Percentiles rank a stretch among this genome's conserved stretches.
Evolutionary conservation across 345 rosid genomes (phyloP).

Genomic region (Eucalyptus curtisii): DNA sequence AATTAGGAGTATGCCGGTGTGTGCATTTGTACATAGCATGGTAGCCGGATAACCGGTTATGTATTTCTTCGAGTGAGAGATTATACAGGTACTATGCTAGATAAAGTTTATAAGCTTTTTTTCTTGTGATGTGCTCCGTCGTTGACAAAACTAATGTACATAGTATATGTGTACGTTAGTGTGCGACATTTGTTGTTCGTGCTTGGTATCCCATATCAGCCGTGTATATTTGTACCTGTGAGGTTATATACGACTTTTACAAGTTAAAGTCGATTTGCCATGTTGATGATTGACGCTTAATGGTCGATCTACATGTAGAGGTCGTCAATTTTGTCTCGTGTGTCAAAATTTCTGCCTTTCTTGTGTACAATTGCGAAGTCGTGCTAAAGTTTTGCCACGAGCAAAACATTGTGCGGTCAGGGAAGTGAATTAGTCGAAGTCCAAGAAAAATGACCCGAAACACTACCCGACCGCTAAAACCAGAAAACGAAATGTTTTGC

Average conservation of each 20-base stretch:
- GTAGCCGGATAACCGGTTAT: not conserved
- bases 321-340: not conserved
- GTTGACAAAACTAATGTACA: too few relatives aligned
- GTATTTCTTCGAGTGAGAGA: not conserved
- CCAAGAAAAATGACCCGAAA: not conserved
- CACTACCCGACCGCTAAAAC: not conserved
- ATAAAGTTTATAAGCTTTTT: not conserved
- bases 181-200: not conserved
- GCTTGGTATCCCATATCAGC: not conserved
- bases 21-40: not conserved
- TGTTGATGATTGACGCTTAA: not conserved
- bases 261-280: not conserved
- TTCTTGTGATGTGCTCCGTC: not conserved
- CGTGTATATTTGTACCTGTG: not conserved
- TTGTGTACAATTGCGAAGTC: not conserved
- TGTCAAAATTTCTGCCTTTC: not conserved
- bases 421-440: not conserved
- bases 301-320: not conserved
- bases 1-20: not conserved
- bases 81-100: not conserved
- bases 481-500: not conserved
- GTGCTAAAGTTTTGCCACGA: not conserved
- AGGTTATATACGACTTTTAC: not conserved
- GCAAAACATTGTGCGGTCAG: not conserved
- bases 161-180: not conserved